A percentile compares a stretch with the other conserved stretches of the same genome.
These are phyloP conservation scores for Auricularia auricula-judae DNA, from an alignment of 768 basidiomycete genomes.

Conservation along the genomic window DNA sequence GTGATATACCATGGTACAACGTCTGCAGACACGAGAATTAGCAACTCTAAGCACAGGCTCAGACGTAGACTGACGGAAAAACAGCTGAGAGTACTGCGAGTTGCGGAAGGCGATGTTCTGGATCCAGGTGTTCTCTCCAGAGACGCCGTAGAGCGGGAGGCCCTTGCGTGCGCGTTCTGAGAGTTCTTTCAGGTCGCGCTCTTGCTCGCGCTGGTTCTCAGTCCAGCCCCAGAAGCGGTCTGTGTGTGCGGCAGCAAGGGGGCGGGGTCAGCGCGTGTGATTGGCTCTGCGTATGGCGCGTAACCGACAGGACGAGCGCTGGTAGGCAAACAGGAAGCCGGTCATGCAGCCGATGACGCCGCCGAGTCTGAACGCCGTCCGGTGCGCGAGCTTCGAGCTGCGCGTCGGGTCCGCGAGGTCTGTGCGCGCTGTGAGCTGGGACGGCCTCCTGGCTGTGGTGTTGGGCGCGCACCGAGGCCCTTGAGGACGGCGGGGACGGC, in stretches of 20 bases:
- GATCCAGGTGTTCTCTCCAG: constrained; percentile 72
- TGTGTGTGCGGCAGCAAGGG: constrained; percentile 19
- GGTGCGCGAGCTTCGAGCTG: constrained; percentile 23
- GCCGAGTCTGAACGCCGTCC: constrained; percentile 31
- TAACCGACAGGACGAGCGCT: constrained; percentile 71
- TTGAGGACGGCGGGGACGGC: constrained; percentile 75
- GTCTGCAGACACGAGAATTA: constrained; percentile 26
- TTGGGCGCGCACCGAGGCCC: constrained; percentile 56
- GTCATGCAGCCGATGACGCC: constrained; percentile 77
- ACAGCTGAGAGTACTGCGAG: constrained; percentile 87
- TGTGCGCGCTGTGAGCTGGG: constrained; percentile 22
- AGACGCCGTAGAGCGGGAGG: constrained; percentile 78
- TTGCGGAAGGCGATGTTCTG: constrained; percentile 81
- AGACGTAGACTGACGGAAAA: constrained; percentile 46
- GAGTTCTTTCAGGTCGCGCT: constrained; percentile 68
- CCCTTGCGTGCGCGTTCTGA: constrained; percentile 64
- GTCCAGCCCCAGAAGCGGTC: constrained; percentile 95
- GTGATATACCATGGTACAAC: constrained; percentile 62
- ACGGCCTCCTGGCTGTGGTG: neutral
- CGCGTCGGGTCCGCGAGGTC: neutral
- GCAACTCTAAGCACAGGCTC: constrained; percentile 16
- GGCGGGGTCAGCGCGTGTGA: constrained; percentile 9
- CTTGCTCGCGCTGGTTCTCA: constrained; percentile 77
- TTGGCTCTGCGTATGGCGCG: neutral
- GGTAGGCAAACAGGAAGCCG: constrained; percentile 90